Conservation (phyloP, 257 asterid species). For the Plantago ovata region DNA sequence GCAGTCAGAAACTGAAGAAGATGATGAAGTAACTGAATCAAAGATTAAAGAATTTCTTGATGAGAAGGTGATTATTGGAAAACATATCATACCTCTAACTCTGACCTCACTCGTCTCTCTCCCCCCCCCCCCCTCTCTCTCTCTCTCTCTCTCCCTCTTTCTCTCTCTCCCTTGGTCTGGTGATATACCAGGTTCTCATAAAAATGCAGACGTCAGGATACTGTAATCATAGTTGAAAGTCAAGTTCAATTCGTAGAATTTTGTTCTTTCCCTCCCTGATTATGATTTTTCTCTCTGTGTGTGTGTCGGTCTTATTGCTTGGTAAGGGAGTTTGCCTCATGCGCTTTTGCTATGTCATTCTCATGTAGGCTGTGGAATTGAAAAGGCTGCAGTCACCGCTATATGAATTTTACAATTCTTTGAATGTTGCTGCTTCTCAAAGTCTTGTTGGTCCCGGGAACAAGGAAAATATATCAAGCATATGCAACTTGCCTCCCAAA, state of each 20-base stretch:
- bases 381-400: conserved; percentile 93
- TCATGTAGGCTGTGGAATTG: conserved; percentile 75
- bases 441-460: conserved; percentile 54
- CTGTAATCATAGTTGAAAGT: neutral
- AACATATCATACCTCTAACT: neutral
- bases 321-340: too few relatives aligned
- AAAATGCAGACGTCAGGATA: neutral
- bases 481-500: conserved; percentile 80
- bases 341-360: conserved; percentile 16
- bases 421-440: conserved; percentile 55
- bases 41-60: conserved; percentile 89
- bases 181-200: neutral
- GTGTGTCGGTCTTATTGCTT: too few relatives aligned
- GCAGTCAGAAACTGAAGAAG: conserved; percentile 64
- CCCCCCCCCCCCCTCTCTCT: neutral
- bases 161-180: too few relatives aligned
- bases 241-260: neutral
- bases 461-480: conserved; percentile 77
- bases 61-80: conserved; percentile 60
- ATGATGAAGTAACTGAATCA: conserved; percentile 81
- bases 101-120: neutral
- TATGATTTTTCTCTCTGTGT: neutral
- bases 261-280: neutral
- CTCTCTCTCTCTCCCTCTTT: neutral
- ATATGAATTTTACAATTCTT: conserved; percentile 80